Evolutionary conservation across 495 filamentous ascomycete genomes (phyloP), one percentile per base, ranked within the genome.

Genomic region (Aspergillus diversus): DNA sequence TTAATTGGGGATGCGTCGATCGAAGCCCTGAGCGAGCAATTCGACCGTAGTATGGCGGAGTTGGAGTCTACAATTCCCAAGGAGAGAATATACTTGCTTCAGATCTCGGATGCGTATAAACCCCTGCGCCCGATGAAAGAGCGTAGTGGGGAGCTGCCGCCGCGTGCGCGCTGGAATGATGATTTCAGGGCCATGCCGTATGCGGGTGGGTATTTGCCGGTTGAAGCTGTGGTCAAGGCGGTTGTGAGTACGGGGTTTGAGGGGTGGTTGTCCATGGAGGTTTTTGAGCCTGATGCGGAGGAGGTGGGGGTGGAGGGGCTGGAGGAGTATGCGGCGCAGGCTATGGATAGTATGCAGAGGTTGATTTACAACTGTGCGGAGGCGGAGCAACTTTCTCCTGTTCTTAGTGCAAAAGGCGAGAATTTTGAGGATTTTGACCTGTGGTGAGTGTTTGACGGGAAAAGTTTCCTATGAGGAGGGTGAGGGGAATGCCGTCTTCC

Each of bases 21-120:
- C 0, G 70, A 75, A 6, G 74, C 84, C 15, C 64, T 92, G n/a
- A 68, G 80, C 11, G 64, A 71, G 32, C 72, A 69, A 2, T 92
- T 86, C 65, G 66, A 71, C 6, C 67, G 67, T 0, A 89, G 85
- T 52, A 73, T 92, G 60, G 62, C 75, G 3, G 78, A 84, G 21
- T 78, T 93, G 2, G 73, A 75, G 0, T 66, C 53, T 0, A 85
- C 83, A 0, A 73, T 93, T 2, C 88, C 89, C 0, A 71, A 79
- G 4, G 87, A 90, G 27, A 93, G 91, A 72, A 92, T 93, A 42
- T 92, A 85, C 69, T 73, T 93, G 3, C 70, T 93, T 17, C 90
- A 94, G 73, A 88, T 93, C 54, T 88, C 83, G 11, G 91, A 94
- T 73, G 92, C 90, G n/a, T 92, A 92, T 66, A 85, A 80, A 66